Percentiles rank a stretch among this genome's conserved stretches.
Conservation (phyloP, 73 alveolate genomes). For the Tetrahymena thermophila region DNA sequence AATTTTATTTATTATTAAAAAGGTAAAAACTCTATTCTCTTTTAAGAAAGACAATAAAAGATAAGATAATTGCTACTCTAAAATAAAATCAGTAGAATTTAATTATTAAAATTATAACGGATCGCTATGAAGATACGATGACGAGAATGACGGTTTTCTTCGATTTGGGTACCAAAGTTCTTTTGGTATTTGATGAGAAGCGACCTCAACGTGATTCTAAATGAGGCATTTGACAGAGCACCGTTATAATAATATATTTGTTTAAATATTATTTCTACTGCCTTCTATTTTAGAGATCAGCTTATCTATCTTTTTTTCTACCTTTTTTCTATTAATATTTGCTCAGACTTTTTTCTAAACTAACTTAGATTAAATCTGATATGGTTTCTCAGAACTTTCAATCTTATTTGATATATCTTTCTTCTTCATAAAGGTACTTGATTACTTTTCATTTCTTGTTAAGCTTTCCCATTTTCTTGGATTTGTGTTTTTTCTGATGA, state of each 20-base stretch:
- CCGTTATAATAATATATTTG: neutral
- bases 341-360: neutral
- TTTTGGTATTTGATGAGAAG: neutral
- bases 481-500: neutral
- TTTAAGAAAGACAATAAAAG: neutral
- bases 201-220: neutral
- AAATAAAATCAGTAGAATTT: neutral
- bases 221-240: slow-evolving; percentile 4
- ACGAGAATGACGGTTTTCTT: neutral
- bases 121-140: neutral
- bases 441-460: neutral
- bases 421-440: neutral
- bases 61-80: neutral
- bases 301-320: neutral
- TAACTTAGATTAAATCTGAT: neutral
- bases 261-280: neutral
- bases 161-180: neutral
- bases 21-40: neutral
- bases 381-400: neutral
- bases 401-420: neutral
- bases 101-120: neutral
- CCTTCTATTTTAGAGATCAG: neutral
- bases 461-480: neutral
- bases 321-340: neutral
- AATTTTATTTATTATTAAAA: too few species aligned